phyloP scores from a whole-genome alignment of 2,329 filamentous ascomycete genomes.

The Dactylellina parvicollis region DNA sequence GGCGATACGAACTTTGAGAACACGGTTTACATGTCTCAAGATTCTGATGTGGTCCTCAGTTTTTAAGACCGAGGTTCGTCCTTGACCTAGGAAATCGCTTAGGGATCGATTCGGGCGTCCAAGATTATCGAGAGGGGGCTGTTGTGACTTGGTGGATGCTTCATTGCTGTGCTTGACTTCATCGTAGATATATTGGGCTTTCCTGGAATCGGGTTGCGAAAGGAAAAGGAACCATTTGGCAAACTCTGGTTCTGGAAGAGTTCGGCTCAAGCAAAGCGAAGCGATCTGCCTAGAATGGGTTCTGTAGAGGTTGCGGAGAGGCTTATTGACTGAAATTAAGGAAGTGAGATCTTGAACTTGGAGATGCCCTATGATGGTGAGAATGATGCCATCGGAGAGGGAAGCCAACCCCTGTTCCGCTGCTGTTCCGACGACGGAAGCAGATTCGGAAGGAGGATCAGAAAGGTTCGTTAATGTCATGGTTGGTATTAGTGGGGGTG shows the following conservation, averaged over 20 bases:
- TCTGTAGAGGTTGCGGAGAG: background rate
- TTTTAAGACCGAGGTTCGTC: background rate
- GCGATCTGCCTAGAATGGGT: background rate
- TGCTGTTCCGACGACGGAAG: background rate
- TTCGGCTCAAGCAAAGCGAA: constrained; percentile 6
- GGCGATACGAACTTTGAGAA: background rate
- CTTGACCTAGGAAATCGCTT: background rate
- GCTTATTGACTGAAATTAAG: constrained; percentile 11
- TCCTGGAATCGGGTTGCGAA: background rate
- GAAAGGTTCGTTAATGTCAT: constrained; percentile 1
- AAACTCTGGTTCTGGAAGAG: constrained; percentile 17
- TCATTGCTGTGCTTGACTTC: too few species aligned
- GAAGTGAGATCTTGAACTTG: constrained; percentile 14
- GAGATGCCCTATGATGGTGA: constrained; percentile 17
- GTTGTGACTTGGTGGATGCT: too few species aligned
- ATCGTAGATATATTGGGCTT: background rate
- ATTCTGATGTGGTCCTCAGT: background rate
- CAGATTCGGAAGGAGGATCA: background rate
- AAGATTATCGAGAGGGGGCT: too few species aligned
- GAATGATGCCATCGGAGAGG: constrained; percentile 1
- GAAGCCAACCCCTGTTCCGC: background rate
- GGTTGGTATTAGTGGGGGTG: background rate
- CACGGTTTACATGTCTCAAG: constrained; percentile 32
- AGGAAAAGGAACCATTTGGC: constrained; percentile 35
- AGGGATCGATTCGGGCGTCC: too few species aligned